These are phyloP conservation scores for Aspergillus campestris DNA, from an alignment of 495 filamentous ascomycete genomes.

Conservation along the genomic window DNA sequence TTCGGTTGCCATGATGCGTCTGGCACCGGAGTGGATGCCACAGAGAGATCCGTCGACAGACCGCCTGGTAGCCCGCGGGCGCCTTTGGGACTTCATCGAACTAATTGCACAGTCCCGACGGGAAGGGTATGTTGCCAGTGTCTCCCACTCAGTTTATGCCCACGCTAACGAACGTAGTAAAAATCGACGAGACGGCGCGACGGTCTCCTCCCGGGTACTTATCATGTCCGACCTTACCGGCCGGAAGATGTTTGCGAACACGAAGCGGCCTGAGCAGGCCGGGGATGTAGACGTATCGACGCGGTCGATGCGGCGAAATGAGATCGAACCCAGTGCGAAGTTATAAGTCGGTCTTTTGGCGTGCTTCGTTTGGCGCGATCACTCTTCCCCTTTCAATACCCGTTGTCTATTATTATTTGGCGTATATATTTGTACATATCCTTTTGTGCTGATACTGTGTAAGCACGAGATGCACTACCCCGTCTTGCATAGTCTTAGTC, in stretches of 20 bases:
- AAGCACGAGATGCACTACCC: too few relatives aligned
- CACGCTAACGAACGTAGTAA: conserved; percentile 39
- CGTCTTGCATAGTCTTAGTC: too few relatives aligned
- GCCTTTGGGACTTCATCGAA: conserved; percentile 85
- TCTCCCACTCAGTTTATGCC: background rate
- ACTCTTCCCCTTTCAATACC: background rate
- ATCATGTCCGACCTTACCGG: conserved; percentile 58
- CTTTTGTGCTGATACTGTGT: too few relatives aligned
- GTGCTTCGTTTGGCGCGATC: too few relatives aligned
- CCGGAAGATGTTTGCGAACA: conserved; percentile 36
- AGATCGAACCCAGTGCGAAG: conserved; percentile 26
- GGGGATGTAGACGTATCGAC: conserved; percentile 26
- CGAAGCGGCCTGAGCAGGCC: conserved; percentile 20
- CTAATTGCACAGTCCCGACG: conserved; percentile 71
- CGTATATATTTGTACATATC: background rate
- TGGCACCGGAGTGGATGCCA: conserved; percentile 75
- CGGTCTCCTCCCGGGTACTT: conserved; percentile 78
- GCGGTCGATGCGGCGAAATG: conserved; percentile 31
- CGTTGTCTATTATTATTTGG: background rate
- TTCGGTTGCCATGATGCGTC: conserved; percentile 46
- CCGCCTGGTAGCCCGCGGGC: conserved; percentile 56
- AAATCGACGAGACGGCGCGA: conserved; percentile 85
- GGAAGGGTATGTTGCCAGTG: conserved; percentile 55
- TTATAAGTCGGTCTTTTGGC: conserved; percentile 12
- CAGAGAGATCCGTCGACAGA: conserved; percentile 52